Conservation (phyloP, 345 rosid genomes). For the Arabidopsis arenosa region DNA sequence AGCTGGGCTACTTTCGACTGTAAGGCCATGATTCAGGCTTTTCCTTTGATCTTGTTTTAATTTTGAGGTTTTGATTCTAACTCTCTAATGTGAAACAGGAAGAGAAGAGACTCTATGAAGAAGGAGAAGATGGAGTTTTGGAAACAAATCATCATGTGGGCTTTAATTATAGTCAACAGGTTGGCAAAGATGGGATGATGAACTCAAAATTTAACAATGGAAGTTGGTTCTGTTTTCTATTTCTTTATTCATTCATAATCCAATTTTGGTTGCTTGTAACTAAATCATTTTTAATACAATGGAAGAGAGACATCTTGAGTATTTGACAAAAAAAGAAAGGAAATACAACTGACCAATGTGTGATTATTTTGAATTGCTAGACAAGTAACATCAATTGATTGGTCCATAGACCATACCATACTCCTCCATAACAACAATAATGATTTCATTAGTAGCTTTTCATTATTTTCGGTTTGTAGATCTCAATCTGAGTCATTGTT, state of each 20-base stretch:
- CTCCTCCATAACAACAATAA: background rate
- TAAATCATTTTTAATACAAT: slow-evolving; percentile 18
- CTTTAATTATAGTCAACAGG: slow-evolving; percentile 26
- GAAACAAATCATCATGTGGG: slow-evolving; percentile 29
- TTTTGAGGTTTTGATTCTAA: slow-evolving; percentile 4
- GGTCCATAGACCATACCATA: no score
- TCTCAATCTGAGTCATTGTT: background rate
- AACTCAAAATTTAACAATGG: slow-evolving; percentile 23
- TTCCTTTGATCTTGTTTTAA: background rate
- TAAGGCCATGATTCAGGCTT: slow-evolving; percentile 31
- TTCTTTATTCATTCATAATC: background rate
- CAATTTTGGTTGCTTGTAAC: slow-evolving; percentile 41
- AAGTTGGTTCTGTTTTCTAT: slow-evolving; percentile 26
- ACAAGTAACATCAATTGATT: slow-evolving; percentile 30
- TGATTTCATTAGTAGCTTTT: slow-evolving; percentile 6
- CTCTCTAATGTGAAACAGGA: slow-evolving; percentile 35
- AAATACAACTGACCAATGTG: slow-evolving; percentile 24
- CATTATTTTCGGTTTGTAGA: background rate
- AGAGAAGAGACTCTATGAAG: slow-evolving; percentile 28
- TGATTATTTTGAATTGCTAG: slow-evolving; percentile 32
- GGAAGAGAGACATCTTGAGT: slow-evolving; percentile 27
- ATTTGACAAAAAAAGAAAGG: background rate
- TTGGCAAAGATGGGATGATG: slow-evolving; percentile 38
- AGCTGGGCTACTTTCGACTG: slow-evolving; percentile 79
- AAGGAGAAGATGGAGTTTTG: slow-evolving; percentile 25